These are phyloP conservation scores for Fusarium tanahbumbuense DNA, from an alignment of 2,329 filamentous ascomycete species.

Conservation along the genomic window DNA sequence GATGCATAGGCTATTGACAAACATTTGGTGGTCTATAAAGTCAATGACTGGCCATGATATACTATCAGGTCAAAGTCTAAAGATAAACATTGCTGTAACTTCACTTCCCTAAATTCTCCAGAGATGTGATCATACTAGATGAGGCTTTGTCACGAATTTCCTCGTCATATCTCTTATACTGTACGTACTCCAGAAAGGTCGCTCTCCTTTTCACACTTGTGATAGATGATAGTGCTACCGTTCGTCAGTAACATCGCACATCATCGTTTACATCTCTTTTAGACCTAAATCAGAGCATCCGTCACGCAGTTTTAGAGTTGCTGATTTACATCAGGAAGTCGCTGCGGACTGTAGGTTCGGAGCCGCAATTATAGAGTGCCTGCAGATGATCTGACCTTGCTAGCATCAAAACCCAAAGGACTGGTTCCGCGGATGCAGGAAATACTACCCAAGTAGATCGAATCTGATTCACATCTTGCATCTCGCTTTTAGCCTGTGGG, in stretches of 20 bases:
- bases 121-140: neutral
- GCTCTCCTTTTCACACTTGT: neutral
- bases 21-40: neutral
- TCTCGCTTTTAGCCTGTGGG: conserved; percentile 1
- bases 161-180: neutral
- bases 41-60: too few relatives aligned
- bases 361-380: neutral
- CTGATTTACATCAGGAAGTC: too few relatives aligned
- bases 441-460: conserved; percentile 5
- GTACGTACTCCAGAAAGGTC: too few relatives aligned
- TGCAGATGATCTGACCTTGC: conserved; percentile 11
- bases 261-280: neutral
- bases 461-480: conserved; percentile 1
- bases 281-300: too few relatives aligned
- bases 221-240: too few relatives aligned
- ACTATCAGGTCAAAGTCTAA: neutral
- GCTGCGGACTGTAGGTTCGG: neutral
- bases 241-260: too few relatives aligned
- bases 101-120: neutral
- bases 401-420: neutral
- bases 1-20: neutral
- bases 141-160: neutral
- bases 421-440: conserved; percentile 6
- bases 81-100: neutral
- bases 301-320: neutral